Conservation (phyloP, 1,284 basidiomycete species). For the Naganishia liquefaciens region DNA sequence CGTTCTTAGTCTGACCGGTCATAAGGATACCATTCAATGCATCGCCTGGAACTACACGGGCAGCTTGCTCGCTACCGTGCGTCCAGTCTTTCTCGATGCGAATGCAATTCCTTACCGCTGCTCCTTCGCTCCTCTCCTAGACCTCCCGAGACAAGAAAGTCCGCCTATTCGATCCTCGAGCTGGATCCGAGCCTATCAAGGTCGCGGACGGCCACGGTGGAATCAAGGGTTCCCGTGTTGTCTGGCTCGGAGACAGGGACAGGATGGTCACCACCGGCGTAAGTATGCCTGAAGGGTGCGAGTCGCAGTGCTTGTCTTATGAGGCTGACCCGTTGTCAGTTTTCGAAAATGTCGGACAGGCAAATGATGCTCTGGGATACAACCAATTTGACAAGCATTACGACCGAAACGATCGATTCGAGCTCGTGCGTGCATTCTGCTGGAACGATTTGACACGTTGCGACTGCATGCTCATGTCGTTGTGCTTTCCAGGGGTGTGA, state of each 20-base stretch:
- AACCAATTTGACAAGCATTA: slow-evolving; percentile 67
- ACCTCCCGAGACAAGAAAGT: slow-evolving; percentile 92
- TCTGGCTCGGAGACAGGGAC: slow-evolving; percentile 88
- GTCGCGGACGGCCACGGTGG: slow-evolving; percentile 84
- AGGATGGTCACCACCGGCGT: slow-evolving; percentile 84
- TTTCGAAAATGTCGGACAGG: slow-evolving; percentile 91
- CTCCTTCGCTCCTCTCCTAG: slow-evolving; percentile 58
- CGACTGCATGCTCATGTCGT: not conserved
- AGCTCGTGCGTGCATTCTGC: slow-evolving; percentile 58
- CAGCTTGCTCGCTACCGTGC: slow-evolving; percentile 62
- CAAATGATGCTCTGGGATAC: slow-evolving; percentile 88
- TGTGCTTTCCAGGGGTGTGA: slow-evolving; percentile 63
- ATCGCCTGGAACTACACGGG: slow-evolving; percentile 82
- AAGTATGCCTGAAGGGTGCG: slow-evolving; percentile 22
- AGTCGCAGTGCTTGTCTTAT: no score
- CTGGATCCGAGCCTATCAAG: slow-evolving; percentile 75
- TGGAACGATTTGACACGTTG: not conserved
- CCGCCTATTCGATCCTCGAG: slow-evolving; percentile 82
- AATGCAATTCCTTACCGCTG: not conserved
- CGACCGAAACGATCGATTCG: slow-evolving; percentile 78
- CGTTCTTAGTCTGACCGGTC: slow-evolving; percentile 67
- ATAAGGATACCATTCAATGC: slow-evolving; percentile 85
- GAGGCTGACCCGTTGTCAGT: slow-evolving; percentile 50
- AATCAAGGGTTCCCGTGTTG: slow-evolving; percentile 86
- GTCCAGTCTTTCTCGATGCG: slow-evolving; percentile 32